A percentile compares a stretch with the other conserved stretches of the same genome.
Evolutionary conservation across 257 asterid genomes (phyloP).

Genomic region (Nicotiana sylvestris): DNA sequence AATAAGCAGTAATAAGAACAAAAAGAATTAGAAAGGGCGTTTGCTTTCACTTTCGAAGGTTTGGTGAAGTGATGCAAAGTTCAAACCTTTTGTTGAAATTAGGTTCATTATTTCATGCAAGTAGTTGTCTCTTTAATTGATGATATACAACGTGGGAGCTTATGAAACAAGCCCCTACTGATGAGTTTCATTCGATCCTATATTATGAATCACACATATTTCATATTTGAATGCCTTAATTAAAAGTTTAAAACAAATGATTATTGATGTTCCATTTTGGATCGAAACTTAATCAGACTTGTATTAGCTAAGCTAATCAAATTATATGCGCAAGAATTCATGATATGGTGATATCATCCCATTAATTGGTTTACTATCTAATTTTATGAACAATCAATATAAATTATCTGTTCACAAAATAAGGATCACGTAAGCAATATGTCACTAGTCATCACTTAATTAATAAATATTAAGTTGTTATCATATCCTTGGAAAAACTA

Average conservation of each 20-base stretch:
- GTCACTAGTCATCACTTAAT: background rate
- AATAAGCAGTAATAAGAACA: background rate
- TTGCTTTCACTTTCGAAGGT: conserved; percentile 10
- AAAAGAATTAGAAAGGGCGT: background rate
- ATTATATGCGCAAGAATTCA: background rate
- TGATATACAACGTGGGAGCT: background rate
- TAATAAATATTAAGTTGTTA: background rate
- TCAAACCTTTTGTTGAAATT: background rate
- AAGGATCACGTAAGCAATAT: background rate
- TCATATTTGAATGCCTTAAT: no score
- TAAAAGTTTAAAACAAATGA: no score
- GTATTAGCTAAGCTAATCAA: background rate
- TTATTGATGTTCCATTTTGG: background rate
- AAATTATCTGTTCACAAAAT: background rate
- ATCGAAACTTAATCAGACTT: background rate
- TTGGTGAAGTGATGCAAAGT: conserved; percentile 20
- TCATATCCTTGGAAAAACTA: background rate
- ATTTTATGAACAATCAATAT: no score
- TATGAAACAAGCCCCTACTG: background rate
- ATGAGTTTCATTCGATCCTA: background rate
- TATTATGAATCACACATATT: background rate
- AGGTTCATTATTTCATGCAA: background rate
- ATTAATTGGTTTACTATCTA: background rate
- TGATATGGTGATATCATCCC: background rate
- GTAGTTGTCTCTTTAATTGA: background rate